A percentile compares a stretch with the other conserved stretches of the same genome.
Conservation (phyloP, 495 filamentous ascomycete species). For the Neurospora cerealis region DNA sequence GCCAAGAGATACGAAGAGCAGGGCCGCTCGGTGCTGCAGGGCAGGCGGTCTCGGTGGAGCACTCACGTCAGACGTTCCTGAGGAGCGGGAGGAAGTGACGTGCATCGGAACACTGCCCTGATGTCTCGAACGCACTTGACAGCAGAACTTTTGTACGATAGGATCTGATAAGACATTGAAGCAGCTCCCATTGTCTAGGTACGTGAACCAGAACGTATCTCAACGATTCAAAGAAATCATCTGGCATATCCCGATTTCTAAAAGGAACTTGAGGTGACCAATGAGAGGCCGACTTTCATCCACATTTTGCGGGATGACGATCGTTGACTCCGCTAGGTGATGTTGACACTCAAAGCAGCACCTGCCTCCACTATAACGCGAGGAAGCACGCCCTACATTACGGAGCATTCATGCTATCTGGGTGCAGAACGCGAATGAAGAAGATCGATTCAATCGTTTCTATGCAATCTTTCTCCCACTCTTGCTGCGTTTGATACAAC, state of each 20-base stretch:
- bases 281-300: slow-evolving; percentile 5
- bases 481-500: not conserved
- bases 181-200: not conserved
- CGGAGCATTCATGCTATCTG: not conserved
- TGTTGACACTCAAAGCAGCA: not conserved
- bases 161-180: not conserved
- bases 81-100: not conserved
- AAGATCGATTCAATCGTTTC: not conserved
- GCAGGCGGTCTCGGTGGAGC: not conserved
- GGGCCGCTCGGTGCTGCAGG: not conserved
- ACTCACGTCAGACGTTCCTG: not conserved
- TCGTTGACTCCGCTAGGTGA: slow-evolving; percentile 13
- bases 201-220: not conserved
- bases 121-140: not conserved
- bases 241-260: not conserved
- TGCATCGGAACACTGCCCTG: not conserved
- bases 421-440: not conserved
- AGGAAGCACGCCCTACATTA: not conserved
- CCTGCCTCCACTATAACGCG: not conserved
- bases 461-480: not conserved
- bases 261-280: not conserved
- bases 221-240: not conserved
- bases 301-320: slow-evolving; percentile 19
- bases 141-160: not conserved
- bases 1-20: not conserved